A percentile compares a stretch with the other conserved stretches of the same genome.
Evolutionary conservation across 805 yeast species (phyloP).

Genomic region (Sugiyamaella boreocaroliniensis): DNA sequence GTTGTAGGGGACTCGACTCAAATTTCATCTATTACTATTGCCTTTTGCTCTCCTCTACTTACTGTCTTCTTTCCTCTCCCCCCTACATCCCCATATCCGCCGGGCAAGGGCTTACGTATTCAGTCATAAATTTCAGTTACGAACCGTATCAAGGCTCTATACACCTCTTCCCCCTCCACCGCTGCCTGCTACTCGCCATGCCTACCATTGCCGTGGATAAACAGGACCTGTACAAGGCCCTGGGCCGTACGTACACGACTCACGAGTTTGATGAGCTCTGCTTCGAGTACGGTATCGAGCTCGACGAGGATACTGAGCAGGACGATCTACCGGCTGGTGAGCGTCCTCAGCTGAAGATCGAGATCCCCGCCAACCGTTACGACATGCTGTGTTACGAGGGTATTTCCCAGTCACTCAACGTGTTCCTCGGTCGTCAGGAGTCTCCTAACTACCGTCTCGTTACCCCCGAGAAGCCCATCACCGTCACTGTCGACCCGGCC

Average conservation of each 20-base stretch:
- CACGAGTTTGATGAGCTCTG: conserved; percentile 95
- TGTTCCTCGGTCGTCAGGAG: conserved; percentile 63
- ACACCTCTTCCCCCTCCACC: conserved; percentile 1
- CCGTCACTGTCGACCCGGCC: conserved; percentile 68
- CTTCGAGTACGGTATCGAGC: conserved; percentile 94
- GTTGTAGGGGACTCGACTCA: too few relatives aligned
- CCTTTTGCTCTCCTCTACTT: background rate
- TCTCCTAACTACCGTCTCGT: conserved; percentile 63
- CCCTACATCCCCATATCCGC: background rate
- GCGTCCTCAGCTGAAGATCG: conserved; percentile 95
- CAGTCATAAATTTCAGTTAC: background rate
- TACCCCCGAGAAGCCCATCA: conserved; percentile 52
- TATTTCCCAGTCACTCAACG: conserved; percentile 89
- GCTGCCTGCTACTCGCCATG: conserved; percentile 41
- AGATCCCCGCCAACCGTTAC: conserved; percentile 95
- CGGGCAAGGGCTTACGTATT: conserved; percentile 24
- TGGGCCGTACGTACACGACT: conserved; percentile 59
- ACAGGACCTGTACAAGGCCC: conserved; percentile 75
- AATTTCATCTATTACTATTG: background rate
- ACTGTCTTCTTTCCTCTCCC: too few relatives aligned
- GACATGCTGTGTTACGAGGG: conserved; percentile 98
- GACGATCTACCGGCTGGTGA: conserved; percentile 82
- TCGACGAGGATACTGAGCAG: conserved; percentile 94
- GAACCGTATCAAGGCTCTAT: background rate
- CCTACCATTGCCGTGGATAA: conserved; percentile 97